Percentiles rank a stretch among this genome's conserved stretches.
Evolutionary conservation across 352 stramenopile genomes (phyloP).

Genomic region (Phytophthora uliginosa): DNA sequence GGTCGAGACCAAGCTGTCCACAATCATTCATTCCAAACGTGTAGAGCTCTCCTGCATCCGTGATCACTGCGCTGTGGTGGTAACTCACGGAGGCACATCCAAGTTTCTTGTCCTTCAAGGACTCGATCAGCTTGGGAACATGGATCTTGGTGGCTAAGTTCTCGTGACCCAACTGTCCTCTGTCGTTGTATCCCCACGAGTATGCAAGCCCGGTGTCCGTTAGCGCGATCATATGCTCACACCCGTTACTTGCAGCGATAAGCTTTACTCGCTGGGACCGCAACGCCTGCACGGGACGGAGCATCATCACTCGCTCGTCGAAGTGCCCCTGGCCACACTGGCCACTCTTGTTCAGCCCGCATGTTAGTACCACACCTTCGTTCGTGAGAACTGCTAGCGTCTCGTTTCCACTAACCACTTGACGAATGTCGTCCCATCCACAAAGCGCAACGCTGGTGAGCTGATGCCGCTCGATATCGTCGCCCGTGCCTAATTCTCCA

Average conservation of each 20-base stretch:
- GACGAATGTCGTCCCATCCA: slow-evolving; percentile 86
- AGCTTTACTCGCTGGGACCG: slow-evolving; percentile 84
- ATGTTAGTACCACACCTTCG: slow-evolving; percentile 83
- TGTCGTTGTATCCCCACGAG: slow-evolving; percentile 92
- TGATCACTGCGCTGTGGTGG: slow-evolving; percentile 86
- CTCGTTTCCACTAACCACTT: slow-evolving; percentile 89
- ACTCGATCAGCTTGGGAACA: slow-evolving; percentile 87
- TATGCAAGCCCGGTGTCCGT: slow-evolving; percentile 85
- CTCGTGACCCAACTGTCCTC: slow-evolving; percentile 87
- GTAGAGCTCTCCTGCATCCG: slow-evolving; percentile 81
- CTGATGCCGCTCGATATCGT: slow-evolving; percentile 86
- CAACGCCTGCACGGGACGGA: slow-evolving; percentile 80
- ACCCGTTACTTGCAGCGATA: slow-evolving; percentile 90
- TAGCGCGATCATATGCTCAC: slow-evolving; percentile 89
- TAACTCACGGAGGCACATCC: slow-evolving; percentile 87
- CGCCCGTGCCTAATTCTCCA: slow-evolving; percentile 86
- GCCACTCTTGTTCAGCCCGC: slow-evolving; percentile 90
- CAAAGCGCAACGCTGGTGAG: slow-evolving; percentile 83
- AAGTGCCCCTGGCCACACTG: slow-evolving; percentile 91
- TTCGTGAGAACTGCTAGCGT: slow-evolving; percentile 87
- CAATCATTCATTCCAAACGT: slow-evolving; percentile 94
- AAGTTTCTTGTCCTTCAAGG: slow-evolving; percentile 86
- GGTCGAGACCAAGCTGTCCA: slow-evolving; percentile 85
- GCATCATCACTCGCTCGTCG: slow-evolving; percentile 89
- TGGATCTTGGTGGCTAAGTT: slow-evolving; percentile 89